These are phyloP conservation scores for Selaginella moellendorffii DNA, from an alignment of 75 land plant species.

Conservation along the genomic window DNA sequence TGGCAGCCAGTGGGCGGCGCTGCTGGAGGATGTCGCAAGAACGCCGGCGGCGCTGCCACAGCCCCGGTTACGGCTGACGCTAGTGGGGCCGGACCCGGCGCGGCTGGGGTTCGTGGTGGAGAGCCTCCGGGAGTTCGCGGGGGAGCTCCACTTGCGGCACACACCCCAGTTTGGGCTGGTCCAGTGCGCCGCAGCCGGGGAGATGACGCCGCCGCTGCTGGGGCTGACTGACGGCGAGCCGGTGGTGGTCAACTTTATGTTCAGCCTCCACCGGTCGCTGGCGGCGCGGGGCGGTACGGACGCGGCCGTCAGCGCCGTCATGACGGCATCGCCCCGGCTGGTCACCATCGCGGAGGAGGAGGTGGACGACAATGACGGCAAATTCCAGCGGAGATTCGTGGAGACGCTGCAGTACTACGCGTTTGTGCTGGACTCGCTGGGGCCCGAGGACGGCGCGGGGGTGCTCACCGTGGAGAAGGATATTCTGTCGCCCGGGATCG, in stretches of 20 bases:
- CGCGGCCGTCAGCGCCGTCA: background rate
- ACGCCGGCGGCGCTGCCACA: conserved; percentile 14
- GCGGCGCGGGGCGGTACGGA: conserved; percentile 12
- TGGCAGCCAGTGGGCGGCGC: conserved; percentile 81
- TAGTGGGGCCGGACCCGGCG: conserved; percentile 15
- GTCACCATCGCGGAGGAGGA: conserved; percentile 27
- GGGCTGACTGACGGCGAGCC: conserved; percentile 38
- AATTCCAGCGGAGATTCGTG: conserved; percentile 31
- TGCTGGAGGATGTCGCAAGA: conserved; percentile 46
- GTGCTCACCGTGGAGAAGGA: background rate
- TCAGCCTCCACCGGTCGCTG: conserved; percentile 28
- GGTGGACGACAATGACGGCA: conserved; percentile 41
- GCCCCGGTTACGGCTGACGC: conserved; percentile 46
- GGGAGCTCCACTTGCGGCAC: conserved; percentile 17
- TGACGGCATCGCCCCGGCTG: conserved; percentile 21
- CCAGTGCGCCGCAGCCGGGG: conserved; percentile 24
- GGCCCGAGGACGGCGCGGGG: conserved; percentile 1
- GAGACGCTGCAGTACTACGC: conserved; percentile 60
- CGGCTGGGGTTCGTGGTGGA: conserved; percentile 46
- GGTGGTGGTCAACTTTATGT: conserved; percentile 38
- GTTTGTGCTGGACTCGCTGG: conserved; percentile 42
- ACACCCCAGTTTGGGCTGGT: conserved; percentile 12
- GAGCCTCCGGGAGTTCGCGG: conserved; percentile 55
- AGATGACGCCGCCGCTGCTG: conserved; percentile 26
- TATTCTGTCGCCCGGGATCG: conserved; percentile 2